Evolutionary conservation across 148 eudicot genomes (phyloP), one percentile per base, ranked within the genome.

Genomic region (Rhododendron vialii): DNA sequence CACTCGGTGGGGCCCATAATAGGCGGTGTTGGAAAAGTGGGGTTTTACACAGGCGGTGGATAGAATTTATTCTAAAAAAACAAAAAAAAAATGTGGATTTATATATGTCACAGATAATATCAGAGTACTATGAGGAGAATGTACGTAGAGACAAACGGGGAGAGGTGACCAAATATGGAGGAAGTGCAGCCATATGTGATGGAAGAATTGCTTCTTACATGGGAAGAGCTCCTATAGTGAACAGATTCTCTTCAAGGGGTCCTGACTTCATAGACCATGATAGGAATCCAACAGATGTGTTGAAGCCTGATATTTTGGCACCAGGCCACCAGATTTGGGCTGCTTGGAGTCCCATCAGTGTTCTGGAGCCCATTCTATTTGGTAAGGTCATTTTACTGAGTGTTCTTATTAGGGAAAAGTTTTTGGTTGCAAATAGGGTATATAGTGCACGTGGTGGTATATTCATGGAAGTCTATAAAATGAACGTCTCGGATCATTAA

Each of bases 241-340:
- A 95, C 88, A 88, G 99, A 88, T 97, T 90, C 87, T 97, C 99
- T 38, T 92, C 99, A 55, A 94, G 99, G 78, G 99, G 99, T 33
- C 98, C 98, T 36, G 95, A 95, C 82, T 88, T 92, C 86, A 91
- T 93, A 5, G 95, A 97, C 84, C 82, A 75, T 77, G 88, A 85
- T 5, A 89, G 90, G 82, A 93, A 87, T 38, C 95, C 94, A 8
- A 85, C 90, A 47, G 98, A 97, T 88, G 92, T 95, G 17, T 90
- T 97, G 17, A 97, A 97, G 92, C 99, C 98, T 69, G 98, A 97
- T 87, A 91, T 95, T 59, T 84, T 91, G 55, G 98, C 99, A 48
- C 99, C 99, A 28, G 99, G 99, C 45, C 94, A 94, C 84, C 96
- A 97, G 83, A 93, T 97, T 38, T 97, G 99, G 99, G 98, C 98